Base-by-base conservation (phyloP, 73 alveolate genomes). In the Effrenium voratum region DNA sequence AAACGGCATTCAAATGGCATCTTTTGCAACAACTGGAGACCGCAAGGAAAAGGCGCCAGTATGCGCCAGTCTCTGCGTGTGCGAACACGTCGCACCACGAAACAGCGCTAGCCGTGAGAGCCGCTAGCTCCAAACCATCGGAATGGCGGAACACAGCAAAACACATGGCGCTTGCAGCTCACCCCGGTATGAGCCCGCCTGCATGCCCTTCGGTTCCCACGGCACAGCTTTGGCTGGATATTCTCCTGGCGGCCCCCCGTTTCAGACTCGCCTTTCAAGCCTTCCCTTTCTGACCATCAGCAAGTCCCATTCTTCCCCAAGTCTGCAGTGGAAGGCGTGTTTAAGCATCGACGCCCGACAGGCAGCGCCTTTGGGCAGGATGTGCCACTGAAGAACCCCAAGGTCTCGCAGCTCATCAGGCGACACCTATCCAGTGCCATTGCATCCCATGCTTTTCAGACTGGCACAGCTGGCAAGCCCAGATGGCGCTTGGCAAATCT, bases 191-290 rank as follows among this genome's bases (percentile, higher is more conserved):
- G n/a, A n/a, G n/a, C n/a, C n/a, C n/a, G n/a, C n/a, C 98, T 70
- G 98, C 77, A 73, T 72, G 26, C 96, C 96, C 55, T 66, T n/a
- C 34, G 98, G 98, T 38, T 91, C 98, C 98, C 98, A 91, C 0
- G 98, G 98, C 40, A 91, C 98, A 4, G 98, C 98, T 55, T 91
- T 91, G 12, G 91, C 91, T 16, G 98, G 98, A 40, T 91, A 91
- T 28, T 88, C 73, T 36, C 75, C 85, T 24, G 55, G 12, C 15
- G 2, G 72, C 82, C 15, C n/a, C 79, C 24, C 15, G 79, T 12
- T 32, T 66, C 36, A 41, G n/a, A 66, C 44, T 41, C 30, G 0
- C n/a, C 43, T 32, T 16, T 24, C 41, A 2, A 32, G 79, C 22
- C 1, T 13, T 22, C 44, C 15, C 12, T 41, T 5, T 66, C 79